Evolutionary conservation across 495 filamentous ascomycete species (phyloP).

Genomic region (Elaphomyces granulatus): DNA sequence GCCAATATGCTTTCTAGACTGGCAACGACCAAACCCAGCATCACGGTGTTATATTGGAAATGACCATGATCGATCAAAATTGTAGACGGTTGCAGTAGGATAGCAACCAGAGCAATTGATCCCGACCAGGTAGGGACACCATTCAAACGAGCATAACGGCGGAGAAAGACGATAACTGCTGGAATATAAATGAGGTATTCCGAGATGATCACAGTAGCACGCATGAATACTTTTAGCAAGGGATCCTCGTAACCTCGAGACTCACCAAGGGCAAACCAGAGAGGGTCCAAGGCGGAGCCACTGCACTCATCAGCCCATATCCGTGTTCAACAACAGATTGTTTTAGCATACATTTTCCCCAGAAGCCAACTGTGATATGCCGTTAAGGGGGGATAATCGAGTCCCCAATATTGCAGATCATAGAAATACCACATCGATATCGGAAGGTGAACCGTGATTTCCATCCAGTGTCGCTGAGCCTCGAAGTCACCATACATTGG

Average conservation of each 20-base stretch:
- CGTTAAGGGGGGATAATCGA: conserved; percentile 94
- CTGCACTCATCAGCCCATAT: conserved; percentile 16
- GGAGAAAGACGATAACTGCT: conserved; percentile 67
- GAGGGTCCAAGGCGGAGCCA: conserved; percentile 59
- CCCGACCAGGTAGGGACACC: conserved; percentile 62
- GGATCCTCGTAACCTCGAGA: conserved; percentile 72
- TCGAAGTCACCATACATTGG: conserved; percentile 97
- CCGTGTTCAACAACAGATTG: neutral
- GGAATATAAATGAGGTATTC: conserved; percentile 86
- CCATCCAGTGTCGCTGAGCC: conserved; percentile 98
- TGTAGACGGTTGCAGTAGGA: conserved; percentile 82
- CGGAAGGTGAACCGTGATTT: conserved; percentile 77
- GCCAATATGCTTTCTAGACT: conserved; percentile 80
- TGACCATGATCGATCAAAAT: conserved; percentile 96
- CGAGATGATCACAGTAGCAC: conserved; percentile 73
- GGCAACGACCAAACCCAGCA: conserved; percentile 79
- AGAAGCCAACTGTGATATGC: conserved; percentile 94
- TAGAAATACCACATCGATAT: conserved; percentile 95
- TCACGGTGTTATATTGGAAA: conserved; percentile 98
- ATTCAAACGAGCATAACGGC: conserved; percentile 57
- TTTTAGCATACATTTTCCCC: conserved; percentile 53
- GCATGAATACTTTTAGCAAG: conserved; percentile 83
- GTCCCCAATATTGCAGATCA: conserved; percentile 90
- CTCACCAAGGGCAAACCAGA: conserved; percentile 77
- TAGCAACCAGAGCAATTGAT: conserved; percentile 72